phyloP scores from a whole-genome alignment of 176 grass and related monocot genomes.

The Oryza punctata region DNA sequence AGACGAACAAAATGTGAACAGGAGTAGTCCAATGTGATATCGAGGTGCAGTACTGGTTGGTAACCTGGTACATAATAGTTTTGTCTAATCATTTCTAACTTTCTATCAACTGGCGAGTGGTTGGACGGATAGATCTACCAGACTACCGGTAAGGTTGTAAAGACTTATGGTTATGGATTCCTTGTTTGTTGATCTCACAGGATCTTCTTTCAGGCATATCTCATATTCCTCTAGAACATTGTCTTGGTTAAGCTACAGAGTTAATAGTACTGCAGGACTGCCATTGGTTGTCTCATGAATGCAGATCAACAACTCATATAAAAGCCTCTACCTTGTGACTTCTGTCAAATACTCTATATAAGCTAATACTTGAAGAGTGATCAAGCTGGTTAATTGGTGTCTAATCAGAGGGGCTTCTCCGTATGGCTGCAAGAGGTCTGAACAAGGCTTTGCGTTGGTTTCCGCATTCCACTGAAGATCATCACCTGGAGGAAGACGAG shows the following conservation, averaged over 20 bases:
- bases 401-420: background rate
- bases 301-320: background rate
- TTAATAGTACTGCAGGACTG: background rate
- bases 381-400: background rate
- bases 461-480: conserved; percentile 26
- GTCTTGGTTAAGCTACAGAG: background rate
- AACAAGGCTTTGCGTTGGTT: conserved; percentile 58
- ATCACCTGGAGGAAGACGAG: conserved; percentile 44
- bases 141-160: conserved; percentile 9
- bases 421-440: conserved; percentile 54
- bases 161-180: background rate
- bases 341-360: conserved; percentile 5
- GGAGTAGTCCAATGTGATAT: background rate
- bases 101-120: conserved; percentile 2
- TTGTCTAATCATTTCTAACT: background rate
- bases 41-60: no score
- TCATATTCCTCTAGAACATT: conserved; percentile 20
- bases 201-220: background rate
- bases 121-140: conserved; percentile 39
- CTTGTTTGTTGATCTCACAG: conserved; percentile 28
- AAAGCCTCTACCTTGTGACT: background rate
- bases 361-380: background rate
- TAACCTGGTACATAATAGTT: background rate
- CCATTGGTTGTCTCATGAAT: background rate
- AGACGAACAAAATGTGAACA: no score